These are phyloP conservation scores for Gaertneriomyces sp. DNA, from an alignment of 192 early-diverging fungal species.

Conservation along the genomic window DNA sequence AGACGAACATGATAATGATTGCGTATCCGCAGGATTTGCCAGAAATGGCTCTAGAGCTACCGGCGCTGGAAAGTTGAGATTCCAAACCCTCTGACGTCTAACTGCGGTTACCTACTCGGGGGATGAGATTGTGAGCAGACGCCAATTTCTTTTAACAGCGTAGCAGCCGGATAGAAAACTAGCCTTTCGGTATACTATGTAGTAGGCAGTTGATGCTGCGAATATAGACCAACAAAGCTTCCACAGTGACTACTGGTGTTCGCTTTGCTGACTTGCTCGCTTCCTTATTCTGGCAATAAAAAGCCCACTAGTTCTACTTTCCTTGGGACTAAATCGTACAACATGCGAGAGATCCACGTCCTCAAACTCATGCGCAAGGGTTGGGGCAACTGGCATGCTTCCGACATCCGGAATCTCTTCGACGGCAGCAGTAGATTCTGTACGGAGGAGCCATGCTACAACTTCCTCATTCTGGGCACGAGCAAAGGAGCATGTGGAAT, in stretches of 20 bases:
- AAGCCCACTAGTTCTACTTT: slow-evolving; percentile 68
- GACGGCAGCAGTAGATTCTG: slow-evolving; percentile 43
- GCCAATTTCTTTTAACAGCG: too few species aligned
- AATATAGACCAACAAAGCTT: too few species aligned
- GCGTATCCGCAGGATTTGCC: too few species aligned
- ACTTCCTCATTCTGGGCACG: slow-evolving; percentile 47
- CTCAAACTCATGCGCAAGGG: slow-evolving; percentile 8
- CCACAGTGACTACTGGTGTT: not conserved
- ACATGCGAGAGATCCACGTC: slow-evolving; percentile 20
- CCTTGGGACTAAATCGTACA: slow-evolving; percentile 65
- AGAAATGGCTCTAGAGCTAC: too few species aligned
- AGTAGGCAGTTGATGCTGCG: too few species aligned
- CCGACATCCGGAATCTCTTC: slow-evolving; percentile 49
- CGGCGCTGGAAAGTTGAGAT: too few species aligned
- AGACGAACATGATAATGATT: too few species aligned
- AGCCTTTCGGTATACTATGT: too few species aligned
- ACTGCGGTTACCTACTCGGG: too few species aligned
- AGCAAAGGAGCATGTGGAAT: slow-evolving; percentile 38
- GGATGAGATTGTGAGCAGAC: too few species aligned
- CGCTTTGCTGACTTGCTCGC: slow-evolving; percentile 1
- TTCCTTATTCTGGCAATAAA: slow-evolving; percentile 81
- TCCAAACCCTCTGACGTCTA: too few species aligned
- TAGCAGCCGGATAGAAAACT: too few species aligned
- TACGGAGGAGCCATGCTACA: slow-evolving; percentile 71
- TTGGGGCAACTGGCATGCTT: slow-evolving; percentile 32